Evolutionary conservation across 1,284 basidiomycete genomes (phyloP), one percentile per base, ranked within the genome.

Genomic region (Porphyrellus sp.): DNA sequence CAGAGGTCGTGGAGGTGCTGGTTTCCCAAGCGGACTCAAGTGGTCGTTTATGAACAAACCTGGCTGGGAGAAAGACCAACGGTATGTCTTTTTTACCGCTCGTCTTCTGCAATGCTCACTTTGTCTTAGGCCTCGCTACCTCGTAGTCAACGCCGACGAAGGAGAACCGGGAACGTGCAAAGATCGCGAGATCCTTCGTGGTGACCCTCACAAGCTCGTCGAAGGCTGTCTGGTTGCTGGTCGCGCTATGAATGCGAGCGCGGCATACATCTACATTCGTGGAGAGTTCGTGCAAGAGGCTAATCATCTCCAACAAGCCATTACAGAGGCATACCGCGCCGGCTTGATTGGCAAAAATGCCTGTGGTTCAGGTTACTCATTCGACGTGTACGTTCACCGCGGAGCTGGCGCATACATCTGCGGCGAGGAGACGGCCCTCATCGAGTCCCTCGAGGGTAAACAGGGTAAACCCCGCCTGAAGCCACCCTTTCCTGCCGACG

Each of bases 1-100:
- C 43, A 86, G 96, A 67, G 96, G 96, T 24, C 89, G 97, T 60
- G 96, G 96, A 58, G 96, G 97, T 56, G 97, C 96, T 50, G 96
- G 97, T 41, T 99, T 99, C 72, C 96, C 95, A 2, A 93, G 89
- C 60, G 96, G 96, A 46, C 79, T 99, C 63, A 99, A 99, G 73
- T 99, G 96, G 96, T 91, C 86, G 70, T 98, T 98, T 72, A 98
- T 96, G 90, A 98, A 98, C 79, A 98, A 98, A 76, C 96, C 95
- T 27, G 89, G 89, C 39, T 98, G 96, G 95, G 86, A 99, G 77
- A 91, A 93, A 69, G 96, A 98, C 70, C 83, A 83, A 55, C 80
- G 93, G 86, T 89, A 56, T 54, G 78, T 63, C 28, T 30, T 39
- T 47, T 41, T 33, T 4, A 11, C 15, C n/a, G 2, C 21, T 13